Conservation (phyloP, 2,329 filamentous ascomycete genomes). For the Cladosporium sp. region DNA sequence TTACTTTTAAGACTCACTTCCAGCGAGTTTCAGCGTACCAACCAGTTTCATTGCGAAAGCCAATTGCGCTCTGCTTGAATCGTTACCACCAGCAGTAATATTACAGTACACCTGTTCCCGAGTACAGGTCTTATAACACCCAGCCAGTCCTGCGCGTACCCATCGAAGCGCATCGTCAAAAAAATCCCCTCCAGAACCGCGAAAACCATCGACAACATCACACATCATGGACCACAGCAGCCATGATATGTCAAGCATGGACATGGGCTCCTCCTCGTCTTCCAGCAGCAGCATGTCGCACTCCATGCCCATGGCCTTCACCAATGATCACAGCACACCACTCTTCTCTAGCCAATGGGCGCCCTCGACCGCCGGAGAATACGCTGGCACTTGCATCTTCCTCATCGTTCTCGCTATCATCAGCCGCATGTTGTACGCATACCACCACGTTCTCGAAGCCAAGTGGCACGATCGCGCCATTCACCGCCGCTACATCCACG, state of each 20-base stretch:
- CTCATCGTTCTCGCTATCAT: slow-evolving; percentile 73
- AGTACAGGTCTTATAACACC: not conserved
- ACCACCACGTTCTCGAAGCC: slow-evolving; percentile 62
- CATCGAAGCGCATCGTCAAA: not conserved
- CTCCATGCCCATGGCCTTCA: slow-evolving; percentile 64
- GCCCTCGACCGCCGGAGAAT: slow-evolving; percentile 67
- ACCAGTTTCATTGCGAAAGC: not conserved
- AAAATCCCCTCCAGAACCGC: not conserved
- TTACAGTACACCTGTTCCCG: not conserved
- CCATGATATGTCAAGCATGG: slow-evolving; percentile 23
- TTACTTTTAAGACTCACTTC: not conserved
- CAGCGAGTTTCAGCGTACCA: not conserved
- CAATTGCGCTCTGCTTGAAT: not conserved
- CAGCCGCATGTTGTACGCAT: slow-evolving; percentile 71
- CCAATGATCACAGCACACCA: slow-evolving; percentile 61
- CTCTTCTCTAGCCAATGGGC: slow-evolving; percentile 74
- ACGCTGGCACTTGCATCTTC: slow-evolving; percentile 91
- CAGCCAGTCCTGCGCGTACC: not conserved
- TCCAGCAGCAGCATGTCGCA: slow-evolving; percentile 26
- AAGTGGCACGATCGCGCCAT: slow-evolving; percentile 73
- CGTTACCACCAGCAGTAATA: not conserved
- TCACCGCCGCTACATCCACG: slow-evolving; percentile 74
- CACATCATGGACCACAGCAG: not conserved
- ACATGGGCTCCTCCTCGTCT: slow-evolving; percentile 18
- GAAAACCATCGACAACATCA: not conserved